A percentile compares a stretch with the other conserved stretches of the same genome.
Evolutionary conservation across 108 stramenopile genomes (phyloP).

Genomic region (Skeletonema tropicum): DNA sequence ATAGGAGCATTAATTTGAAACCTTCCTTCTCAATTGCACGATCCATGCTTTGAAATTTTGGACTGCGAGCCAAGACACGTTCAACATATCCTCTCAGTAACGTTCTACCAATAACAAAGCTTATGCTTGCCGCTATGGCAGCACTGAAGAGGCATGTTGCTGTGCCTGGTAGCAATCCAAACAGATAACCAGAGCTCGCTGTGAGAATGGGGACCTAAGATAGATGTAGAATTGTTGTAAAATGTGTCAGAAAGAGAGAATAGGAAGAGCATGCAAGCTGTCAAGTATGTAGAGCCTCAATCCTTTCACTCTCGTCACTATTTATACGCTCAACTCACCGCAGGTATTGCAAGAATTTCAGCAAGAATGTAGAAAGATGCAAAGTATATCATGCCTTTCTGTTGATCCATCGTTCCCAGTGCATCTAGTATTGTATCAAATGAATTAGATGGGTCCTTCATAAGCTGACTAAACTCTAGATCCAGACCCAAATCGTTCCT

Average conservation of each 20-base stretch:
- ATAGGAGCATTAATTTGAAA: constrained; percentile 88
- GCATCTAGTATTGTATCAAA: constrained; percentile 37
- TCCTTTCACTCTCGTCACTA: not conserved
- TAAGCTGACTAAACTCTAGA: constrained; percentile 34
- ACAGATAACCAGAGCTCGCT: constrained; percentile 86
- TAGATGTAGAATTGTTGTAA: not conserved
- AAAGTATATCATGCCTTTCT: constrained; percentile 42
- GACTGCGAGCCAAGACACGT: constrained; percentile 56
- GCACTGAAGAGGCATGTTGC: constrained; percentile 74
- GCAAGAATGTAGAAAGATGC: constrained; percentile 61
- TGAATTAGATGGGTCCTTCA: constrained; percentile 37
- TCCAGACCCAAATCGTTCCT: constrained; percentile 32
- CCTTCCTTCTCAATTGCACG: constrained; percentile 86
- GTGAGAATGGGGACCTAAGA: constrained; percentile 69
- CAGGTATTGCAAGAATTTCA: constrained; percentile 86
- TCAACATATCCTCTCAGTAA: constrained; percentile 75
- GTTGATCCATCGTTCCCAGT: constrained; percentile 26
- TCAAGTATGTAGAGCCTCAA: not conserved
- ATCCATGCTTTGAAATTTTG: constrained; percentile 81
- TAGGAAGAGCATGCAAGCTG: constrained; percentile 17
- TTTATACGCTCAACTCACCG: not conserved
- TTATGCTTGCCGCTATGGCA: constrained; percentile 68
- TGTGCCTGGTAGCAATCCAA: constrained; percentile 81
- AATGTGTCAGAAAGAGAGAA: not conserved
- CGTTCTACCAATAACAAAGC: constrained; percentile 83